Evolutionary conservation across 73 alveolate genomes (phyloP).

Genomic region (Tetrahymena elliotti): DNA sequence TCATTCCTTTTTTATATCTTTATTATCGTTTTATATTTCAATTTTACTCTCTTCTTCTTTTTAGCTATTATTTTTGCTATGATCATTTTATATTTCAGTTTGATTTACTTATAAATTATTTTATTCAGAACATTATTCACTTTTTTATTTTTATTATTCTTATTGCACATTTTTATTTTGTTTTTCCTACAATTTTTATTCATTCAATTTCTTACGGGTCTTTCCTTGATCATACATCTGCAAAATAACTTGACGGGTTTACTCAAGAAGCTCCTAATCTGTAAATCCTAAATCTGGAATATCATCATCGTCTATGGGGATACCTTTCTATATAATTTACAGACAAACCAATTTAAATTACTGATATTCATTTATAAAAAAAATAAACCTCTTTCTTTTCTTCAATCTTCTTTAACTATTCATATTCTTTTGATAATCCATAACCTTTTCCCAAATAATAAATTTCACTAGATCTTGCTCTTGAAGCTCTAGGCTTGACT

Average conservation of each 20-base stretch:
- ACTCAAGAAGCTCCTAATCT: neutral
- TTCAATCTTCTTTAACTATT: neutral
- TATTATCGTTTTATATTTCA: neutral
- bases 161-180: neutral
- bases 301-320: neutral
- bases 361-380: too few species aligned
- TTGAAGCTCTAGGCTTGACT: constrained; percentile 73
- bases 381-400: neutral
- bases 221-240: neutral
- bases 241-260: neutral
- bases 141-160: neutral
- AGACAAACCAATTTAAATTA: too few species aligned
- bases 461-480: constrained; percentile 59
- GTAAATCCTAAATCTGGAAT: neutral
- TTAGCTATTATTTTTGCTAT: neutral
- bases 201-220: neutral
- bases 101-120: too few species aligned
- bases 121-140: neutral
- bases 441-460: constrained; percentile 64
- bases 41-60: neutral
- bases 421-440: neutral
- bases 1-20: neutral
- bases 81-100: neutral
- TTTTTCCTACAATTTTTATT: neutral
- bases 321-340: neutral